phyloP scores from a whole-genome alignment of 148 eudicot genomes.

The Beta vulgaris region DNA sequence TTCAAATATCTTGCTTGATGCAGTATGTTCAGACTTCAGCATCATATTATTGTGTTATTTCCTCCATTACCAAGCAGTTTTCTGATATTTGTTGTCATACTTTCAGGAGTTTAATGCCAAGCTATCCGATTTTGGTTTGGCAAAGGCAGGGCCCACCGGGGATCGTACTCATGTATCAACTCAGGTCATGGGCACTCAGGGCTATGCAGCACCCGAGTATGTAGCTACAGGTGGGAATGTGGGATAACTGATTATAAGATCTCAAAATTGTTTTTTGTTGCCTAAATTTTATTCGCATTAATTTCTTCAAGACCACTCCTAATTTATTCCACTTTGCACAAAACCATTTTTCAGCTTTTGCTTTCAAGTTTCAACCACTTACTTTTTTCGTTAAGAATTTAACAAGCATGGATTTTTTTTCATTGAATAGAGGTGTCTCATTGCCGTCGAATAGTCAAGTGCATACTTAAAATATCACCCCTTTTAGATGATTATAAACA shows the following conservation, averaged over 20 bases:
- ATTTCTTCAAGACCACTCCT: background rate
- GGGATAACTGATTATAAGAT: background rate
- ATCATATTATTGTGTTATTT: background rate
- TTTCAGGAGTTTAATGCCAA: slow-evolving; percentile 65
- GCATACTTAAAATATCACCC: background rate
- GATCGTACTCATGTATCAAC: slow-evolving; percentile 79
- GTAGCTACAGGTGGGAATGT: slow-evolving; percentile 71
- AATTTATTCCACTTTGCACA: background rate
- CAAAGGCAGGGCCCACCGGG: slow-evolving; percentile 77
- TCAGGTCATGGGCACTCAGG: slow-evolving; percentile 79
- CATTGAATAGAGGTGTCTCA: background rate
- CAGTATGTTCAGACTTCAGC: slow-evolving; percentile 29
- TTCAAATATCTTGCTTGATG: slow-evolving; percentile 60
- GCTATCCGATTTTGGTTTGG: slow-evolving; percentile 74
- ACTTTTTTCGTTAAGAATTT: background rate
- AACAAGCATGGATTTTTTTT: background rate
- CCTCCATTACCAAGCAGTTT: background rate
- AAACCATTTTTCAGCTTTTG: background rate
- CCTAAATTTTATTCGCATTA: background rate
- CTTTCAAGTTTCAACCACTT: background rate
- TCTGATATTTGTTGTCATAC: slow-evolving; percentile 8
- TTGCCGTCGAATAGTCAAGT: background rate
- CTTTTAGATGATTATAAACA: too few species aligned
- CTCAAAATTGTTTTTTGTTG: background rate
- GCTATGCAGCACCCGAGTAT: slow-evolving; percentile 79